These are phyloP conservation scores for Kitagawia praeruptora DNA, from an alignment of 129 eudicot genomes.

Conservation along the genomic window DNA sequence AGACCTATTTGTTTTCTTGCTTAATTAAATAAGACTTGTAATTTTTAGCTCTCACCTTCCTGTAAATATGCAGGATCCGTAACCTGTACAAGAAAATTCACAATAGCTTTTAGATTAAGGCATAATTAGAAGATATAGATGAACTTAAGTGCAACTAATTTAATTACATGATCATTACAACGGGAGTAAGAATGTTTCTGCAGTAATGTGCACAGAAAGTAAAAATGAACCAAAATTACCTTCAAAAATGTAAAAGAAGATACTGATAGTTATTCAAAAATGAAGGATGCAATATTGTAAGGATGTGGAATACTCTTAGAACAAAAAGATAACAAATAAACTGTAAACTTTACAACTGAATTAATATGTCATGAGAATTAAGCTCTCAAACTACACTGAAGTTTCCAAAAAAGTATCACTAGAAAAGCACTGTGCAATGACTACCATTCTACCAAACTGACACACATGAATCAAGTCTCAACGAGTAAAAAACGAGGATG, in stretches of 20 bases:
- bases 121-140: not conserved
- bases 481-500: not conserved
- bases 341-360: not conserved
- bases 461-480: not conserved
- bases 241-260: not conserved
- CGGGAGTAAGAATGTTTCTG: not conserved
- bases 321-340: not conserved
- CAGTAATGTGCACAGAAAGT: not conserved
- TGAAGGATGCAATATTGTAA: not conserved
- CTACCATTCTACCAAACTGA: not conserved
- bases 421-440: not conserved
- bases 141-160: not conserved
- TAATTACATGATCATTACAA: not conserved
- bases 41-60: conserved; percentile 53
- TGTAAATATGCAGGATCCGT: conserved; percentile 69
- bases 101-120: not conserved
- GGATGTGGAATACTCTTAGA: not conserved
- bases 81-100: conserved; percentile 38
- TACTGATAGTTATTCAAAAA: not conserved
- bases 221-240: not conserved
- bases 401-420: not conserved
- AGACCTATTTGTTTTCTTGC: not conserved
- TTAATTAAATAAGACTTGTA: too few relatives aligned
- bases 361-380: not conserved
- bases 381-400: not conserved